Base-by-base conservation (phyloP, 352 stramenopile genomes). In the Peronosclerospora sorghi region DNA sequence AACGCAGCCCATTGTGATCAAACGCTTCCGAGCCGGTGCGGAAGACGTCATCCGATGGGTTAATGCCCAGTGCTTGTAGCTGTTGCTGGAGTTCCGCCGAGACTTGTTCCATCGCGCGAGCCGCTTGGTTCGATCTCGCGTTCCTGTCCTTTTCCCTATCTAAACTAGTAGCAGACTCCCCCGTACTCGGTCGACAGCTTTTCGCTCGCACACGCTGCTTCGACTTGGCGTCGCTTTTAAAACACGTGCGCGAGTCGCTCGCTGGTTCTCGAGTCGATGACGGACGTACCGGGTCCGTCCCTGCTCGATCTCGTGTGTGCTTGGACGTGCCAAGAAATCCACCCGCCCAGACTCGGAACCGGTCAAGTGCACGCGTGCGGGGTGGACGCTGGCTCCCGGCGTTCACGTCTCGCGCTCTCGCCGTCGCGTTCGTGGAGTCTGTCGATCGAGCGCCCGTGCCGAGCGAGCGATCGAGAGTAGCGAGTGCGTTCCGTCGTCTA, bases 21-120 rank as follows among this genome's bases (percentile, higher is more conserved):
- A 65, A 85, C 48, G 73, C 57, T 51, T 87, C 78, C 14, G 64
- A 73, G 45, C 78, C 78, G 10, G 78, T 91, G 35, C 73, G 75
- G 43, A 91, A 91, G 10, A 86, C 73, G 38, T 86, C 71, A 51
- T 91, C 75, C 12, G 75, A 83, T 17, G 78, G 69, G 45, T 78
- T 76, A 47, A 91, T 91, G 17, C 78, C 78, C 35, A 91, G 58
- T 41, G 75, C 78, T 46, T 84, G 75, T 19, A 91, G 57, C 51
- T 91, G 78, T 48, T 78, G 71, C 54, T 84, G 64, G 10, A 91
- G 59, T 34, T 91, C 74, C 4, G 71, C 66, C 8, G 76, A 78
- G 20, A 75, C 69, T 43, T 79, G 51, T 35, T 82, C 54, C 67
- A 83, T 81, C 10, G 18, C 30, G 13, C 13, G 9, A n/a, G 8